Evolutionary conservation across 1,284 basidiomycete species (phyloP), one percentile per base, ranked within the genome.

Genomic region (Trichosporon coremiiforme): DNA sequence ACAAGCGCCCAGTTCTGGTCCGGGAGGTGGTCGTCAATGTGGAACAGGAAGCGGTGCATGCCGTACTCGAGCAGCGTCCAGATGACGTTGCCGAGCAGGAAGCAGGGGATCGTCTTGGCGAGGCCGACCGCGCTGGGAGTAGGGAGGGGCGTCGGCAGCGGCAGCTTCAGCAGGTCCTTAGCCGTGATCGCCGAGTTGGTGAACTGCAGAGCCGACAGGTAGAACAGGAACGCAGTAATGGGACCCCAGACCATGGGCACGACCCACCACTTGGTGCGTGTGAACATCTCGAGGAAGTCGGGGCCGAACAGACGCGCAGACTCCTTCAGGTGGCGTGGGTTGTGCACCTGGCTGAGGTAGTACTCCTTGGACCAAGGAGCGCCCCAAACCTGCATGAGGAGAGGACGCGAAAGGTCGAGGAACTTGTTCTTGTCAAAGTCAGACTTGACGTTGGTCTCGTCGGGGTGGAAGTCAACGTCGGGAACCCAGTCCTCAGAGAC

Each of bases 21-120:
- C 6, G 96, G 97, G 15, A 99, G 87, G 76, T 88, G 81, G n/a
- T 90, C 85, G 83, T 99, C 97, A 76, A 99, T 86, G 85, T 99
- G 97, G 89, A 99, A 99, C 67, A 99, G 85, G 89, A 98, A 98
- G 36, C 96, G 91, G 84, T 99, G 97, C 79, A 99, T 85, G n/a
- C 86, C 85, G 83, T 99, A 99, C 83, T 99, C 97, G 82, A 99
- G 85, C 71, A 98, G 82, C 0, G 96, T 98, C 96, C 96, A 99
- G 75, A 97, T 87, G 66, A 98, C 57, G 81, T 93, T 93, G 10
- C 96, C 96, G 38, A 89, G 65, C 70, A 93, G 79, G 87, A 93
- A 94, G 84, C 89, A 94, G 1, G 85, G 74, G 36, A 87, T 67
- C 1, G 88, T 85, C 77, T 90, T 88, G 33, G 67, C 68, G 66